Evolutionary conservation across 768 basidiomycete species (phyloP).

Genomic region (Leccinum subgranulosum): DNA sequence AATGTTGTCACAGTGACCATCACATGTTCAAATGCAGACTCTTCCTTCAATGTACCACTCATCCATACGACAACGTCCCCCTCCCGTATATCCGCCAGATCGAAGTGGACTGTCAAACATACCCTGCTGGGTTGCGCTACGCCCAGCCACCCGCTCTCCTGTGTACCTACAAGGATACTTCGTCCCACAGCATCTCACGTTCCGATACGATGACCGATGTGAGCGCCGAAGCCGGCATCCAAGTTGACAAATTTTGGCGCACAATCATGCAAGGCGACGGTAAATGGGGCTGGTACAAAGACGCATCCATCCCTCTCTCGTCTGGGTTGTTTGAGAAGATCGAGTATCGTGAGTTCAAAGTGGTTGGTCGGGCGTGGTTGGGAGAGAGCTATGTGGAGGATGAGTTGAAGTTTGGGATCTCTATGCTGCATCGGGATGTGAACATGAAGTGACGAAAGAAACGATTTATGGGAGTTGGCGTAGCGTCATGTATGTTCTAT

Average conservation of each 20-base stretch:
- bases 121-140: constrained; percentile 4
- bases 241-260: constrained; percentile 23
- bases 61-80: constrained; percentile 6
- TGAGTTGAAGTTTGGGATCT: constrained; percentile 38
- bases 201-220: neutral
- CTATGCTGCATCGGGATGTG: constrained; percentile 40
- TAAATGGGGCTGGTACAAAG: constrained; percentile 32
- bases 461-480: neutral
- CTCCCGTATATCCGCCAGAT: constrained; percentile 12
- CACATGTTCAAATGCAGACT: constrained; percentile 25
- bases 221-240: constrained; percentile 14
- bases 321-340: constrained; percentile 43
- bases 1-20: constrained; percentile 7
- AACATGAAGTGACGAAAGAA: constrained; percentile 26
- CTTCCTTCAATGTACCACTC: constrained; percentile 16
- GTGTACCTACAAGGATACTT: constrained; percentile 16
- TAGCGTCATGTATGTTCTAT: neutral
- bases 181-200: neutral
- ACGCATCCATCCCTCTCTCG: constrained; percentile 48
- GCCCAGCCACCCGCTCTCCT: constrained; percentile 6
- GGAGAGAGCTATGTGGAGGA: constrained; percentile 24
- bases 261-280: constrained; percentile 13
- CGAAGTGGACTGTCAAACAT: constrained; percentile 22
- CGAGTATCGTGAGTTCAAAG: constrained; percentile 43
- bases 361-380: constrained; percentile 38